Evolutionary conservation across 2,329 filamentous ascomycete species (phyloP).

Genomic region (Sclerotinia subarctica): DNA sequence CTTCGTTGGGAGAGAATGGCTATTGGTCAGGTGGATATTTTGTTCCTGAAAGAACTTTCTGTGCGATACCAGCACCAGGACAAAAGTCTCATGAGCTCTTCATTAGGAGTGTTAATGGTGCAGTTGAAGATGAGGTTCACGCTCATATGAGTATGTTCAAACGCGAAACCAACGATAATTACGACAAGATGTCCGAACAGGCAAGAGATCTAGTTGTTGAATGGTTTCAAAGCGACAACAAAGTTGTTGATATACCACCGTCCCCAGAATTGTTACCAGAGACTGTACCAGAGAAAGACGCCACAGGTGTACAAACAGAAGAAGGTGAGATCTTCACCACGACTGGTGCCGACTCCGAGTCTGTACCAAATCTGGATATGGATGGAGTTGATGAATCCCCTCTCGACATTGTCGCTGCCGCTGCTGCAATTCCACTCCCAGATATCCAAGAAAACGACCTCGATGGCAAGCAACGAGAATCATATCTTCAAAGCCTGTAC

Average conservation of each 20-base stretch:
- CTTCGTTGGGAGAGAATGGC: conserved; percentile 69
- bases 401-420: conserved; percentile 17
- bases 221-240: conserved; percentile 23
- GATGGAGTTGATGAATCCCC: conserved; percentile 10
- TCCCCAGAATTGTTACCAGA: neutral
- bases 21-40: conserved; percentile 58
- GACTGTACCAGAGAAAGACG: neutral
- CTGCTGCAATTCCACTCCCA: conserved; percentile 12
- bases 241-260: conserved; percentile 13
- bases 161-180: conserved; percentile 29
- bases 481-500: conserved; percentile 21
- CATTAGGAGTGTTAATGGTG: conserved; percentile 26
- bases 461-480: conserved; percentile 10
- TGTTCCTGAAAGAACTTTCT: conserved; percentile 73
- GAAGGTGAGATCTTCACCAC: neutral
- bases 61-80: conserved; percentile 55
- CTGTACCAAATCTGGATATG: conserved; percentile 4
- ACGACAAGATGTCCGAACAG: conserved; percentile 27
- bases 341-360: conserved; percentile 4
- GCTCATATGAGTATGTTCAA: conserved; percentile 36
- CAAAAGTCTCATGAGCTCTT: conserved; percentile 25
- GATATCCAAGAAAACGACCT: conserved; percentile 21
- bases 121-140: conserved; percentile 32
- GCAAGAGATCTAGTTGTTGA: conserved; percentile 24
- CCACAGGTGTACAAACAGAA: neutral